Conservation (phyloP, 2,329 filamentous ascomycete species). For the Gyromitra esculenta region DNA sequence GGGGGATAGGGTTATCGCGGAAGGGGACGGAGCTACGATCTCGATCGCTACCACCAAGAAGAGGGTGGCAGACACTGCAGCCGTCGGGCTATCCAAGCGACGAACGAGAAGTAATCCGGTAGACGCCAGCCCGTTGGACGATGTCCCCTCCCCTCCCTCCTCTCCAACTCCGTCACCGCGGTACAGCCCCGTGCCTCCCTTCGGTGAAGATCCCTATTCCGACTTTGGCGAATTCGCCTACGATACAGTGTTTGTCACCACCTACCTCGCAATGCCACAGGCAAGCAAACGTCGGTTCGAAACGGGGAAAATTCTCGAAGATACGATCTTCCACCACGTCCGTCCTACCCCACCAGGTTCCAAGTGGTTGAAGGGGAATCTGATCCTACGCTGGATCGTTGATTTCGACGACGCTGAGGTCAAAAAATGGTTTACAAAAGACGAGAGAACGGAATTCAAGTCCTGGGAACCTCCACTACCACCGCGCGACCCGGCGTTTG, state of each 20-base stretch:
- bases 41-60: background rate
- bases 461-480: conserved; percentile 2
- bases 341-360: background rate
- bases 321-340: conserved; percentile 5
- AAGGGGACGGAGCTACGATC: background rate
- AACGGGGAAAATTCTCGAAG: conserved; percentile 18
- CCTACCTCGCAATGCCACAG: background rate
- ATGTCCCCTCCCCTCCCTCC: background rate
- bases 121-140: background rate
- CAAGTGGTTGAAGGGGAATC: conserved; percentile 5
- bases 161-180: background rate
- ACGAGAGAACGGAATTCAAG: background rate
- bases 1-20: background rate
- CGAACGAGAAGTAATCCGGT: background rate
- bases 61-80: background rate
- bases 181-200: background rate
- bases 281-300: background rate
- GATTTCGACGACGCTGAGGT: background rate
- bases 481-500: background rate
- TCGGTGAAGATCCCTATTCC: conserved; percentile 7
- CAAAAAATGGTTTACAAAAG: background rate
- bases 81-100: background rate
- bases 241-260: background rate
- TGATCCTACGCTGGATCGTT: background rate
- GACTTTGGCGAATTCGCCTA: conserved; percentile 10